Evolutionary conservation across 2,329 filamentous ascomycete species (phyloP).

Genomic region (Aspergillus neoniger): DNA sequence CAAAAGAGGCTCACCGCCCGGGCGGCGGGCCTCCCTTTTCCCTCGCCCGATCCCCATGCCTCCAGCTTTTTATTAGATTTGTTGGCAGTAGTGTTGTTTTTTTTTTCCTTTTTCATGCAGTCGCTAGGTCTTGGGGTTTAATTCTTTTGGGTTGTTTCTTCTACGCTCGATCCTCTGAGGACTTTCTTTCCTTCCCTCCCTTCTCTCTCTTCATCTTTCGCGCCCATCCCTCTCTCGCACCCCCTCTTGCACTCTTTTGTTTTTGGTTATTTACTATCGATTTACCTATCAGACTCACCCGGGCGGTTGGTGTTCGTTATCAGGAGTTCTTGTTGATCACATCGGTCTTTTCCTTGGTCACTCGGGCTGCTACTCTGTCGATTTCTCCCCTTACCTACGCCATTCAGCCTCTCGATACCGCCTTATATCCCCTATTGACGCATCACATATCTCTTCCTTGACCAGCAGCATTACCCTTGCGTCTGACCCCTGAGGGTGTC

Average conservation of each 20-base stretch:
- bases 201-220: conserved; percentile 14
- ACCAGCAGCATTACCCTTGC: conserved; percentile 5
- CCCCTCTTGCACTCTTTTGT: conserved; percentile 4
- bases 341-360: conserved; percentile 4
- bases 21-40: conserved; percentile 2
- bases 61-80: not conserved
- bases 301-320: conserved; percentile 8
- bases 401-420: conserved; percentile 4
- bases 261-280: conserved; percentile 15
- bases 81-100: conserved; percentile 1
- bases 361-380: not conserved
- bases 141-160: conserved; percentile 14
- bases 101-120: not conserved
- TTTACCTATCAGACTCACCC: conserved; percentile 4
- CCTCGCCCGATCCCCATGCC: not conserved
- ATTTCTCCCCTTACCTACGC: conserved; percentile 9
- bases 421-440: conserved; percentile 3
- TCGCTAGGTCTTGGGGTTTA: conserved; percentile 13
- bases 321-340: conserved; percentile 9
- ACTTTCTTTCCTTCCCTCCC: conserved; percentile 22
- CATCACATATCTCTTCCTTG: not conserved
- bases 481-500: conserved; percentile 5
- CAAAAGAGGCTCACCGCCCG: conserved; percentile 11
- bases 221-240: conserved; percentile 14
- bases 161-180: conserved; percentile 12